These are phyloP conservation scores for Xerocomus subilludens DNA, from an alignment of 1,284 basidiomycete genomes.

Conservation along the genomic window DNA sequence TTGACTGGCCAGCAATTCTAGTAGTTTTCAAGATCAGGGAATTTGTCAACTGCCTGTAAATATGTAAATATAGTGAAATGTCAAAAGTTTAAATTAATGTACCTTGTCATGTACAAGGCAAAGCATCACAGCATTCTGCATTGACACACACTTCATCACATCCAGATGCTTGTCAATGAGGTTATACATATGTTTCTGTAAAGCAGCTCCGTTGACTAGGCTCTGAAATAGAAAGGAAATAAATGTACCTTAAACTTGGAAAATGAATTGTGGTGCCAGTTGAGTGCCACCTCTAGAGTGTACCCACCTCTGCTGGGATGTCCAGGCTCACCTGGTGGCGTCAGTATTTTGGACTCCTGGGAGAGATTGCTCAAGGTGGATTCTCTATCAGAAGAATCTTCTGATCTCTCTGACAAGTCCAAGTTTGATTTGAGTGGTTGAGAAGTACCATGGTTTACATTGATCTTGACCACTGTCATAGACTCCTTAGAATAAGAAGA, in stretches of 20 bases:
- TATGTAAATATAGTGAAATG: no score
- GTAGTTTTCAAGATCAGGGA: slow-evolving; percentile 19
- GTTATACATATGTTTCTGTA: slow-evolving; percentile 5
- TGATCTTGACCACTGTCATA: no score
- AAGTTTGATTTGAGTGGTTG: no score
- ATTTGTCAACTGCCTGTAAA: not conserved
- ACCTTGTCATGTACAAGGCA: not conserved
- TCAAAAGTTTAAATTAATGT: no score
- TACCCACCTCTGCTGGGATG: slow-evolving; percentile 18
- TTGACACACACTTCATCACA: slow-evolving; percentile 18
- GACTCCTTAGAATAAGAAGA: no score
- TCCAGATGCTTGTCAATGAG: slow-evolving; percentile 25
- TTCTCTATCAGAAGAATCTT: no score
- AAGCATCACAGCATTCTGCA: slow-evolving; percentile 11
- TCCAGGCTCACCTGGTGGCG: slow-evolving; percentile 24
- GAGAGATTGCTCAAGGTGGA: not conserved
- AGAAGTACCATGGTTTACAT: no score
- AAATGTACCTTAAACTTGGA: slow-evolving; percentile 18
- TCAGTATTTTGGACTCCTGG: slow-evolving; percentile 22
- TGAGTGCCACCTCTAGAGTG: slow-evolving; percentile 12
- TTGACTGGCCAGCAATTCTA: slow-evolving; percentile 4
- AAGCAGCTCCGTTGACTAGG: not conserved
- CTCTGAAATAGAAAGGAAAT: no score
- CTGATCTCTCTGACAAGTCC: no score
- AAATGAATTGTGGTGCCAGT: not conserved